Evolutionary conservation across 768 basidiomycete species (phyloP).

Genomic region (Termitomyces sp.): DNA sequence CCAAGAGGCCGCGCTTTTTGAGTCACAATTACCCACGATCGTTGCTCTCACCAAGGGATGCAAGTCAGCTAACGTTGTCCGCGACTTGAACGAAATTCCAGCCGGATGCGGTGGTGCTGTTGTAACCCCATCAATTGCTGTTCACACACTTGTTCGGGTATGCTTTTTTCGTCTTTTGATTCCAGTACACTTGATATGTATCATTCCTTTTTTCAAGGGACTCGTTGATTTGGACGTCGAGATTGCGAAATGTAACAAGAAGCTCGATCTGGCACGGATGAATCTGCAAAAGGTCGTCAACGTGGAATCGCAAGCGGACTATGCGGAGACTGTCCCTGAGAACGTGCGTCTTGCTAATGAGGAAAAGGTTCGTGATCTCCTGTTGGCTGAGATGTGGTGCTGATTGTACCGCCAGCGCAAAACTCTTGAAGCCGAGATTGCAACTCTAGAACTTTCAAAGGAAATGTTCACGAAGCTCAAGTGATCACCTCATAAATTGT

Average conservation of each 20-base stretch:
- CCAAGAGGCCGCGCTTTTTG: conserved; percentile 60
- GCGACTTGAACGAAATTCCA: conserved; percentile 64
- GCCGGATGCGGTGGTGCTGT: conserved; percentile 83
- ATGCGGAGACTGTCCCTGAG: conserved; percentile 74
- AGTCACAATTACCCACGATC: conserved; percentile 71
- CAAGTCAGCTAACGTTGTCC: conserved; percentile 67
- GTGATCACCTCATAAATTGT: conserved; percentile 1
- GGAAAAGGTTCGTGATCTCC: conserved; percentile 62
- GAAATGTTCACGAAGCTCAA: conserved; percentile 73
- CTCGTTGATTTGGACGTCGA: conserved; percentile 87
- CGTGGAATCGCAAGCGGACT: conserved; percentile 66
- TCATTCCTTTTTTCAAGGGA: conserved; percentile 44
- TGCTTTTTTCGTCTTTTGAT: conserved; percentile 11
- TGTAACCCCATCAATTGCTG: conserved; percentile 67
- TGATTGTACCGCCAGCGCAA: conserved; percentile 45
- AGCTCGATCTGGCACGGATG: conserved; percentile 64
- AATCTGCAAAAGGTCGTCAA: conserved; percentile 77
- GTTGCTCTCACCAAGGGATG: conserved; percentile 84
- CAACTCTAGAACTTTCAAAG: conserved; percentile 63
- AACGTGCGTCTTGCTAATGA: conserved; percentile 69
- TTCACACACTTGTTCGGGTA: conserved; percentile 85
- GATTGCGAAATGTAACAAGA: conserved; percentile 88
- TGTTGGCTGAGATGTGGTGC: background rate
- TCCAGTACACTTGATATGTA: background rate
- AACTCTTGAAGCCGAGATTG: conserved; percentile 75